Evolutionary conservation across 2,329 filamentous ascomycete genomes (phyloP).

Genomic region (Chalaropsis ovoidea): DNA sequence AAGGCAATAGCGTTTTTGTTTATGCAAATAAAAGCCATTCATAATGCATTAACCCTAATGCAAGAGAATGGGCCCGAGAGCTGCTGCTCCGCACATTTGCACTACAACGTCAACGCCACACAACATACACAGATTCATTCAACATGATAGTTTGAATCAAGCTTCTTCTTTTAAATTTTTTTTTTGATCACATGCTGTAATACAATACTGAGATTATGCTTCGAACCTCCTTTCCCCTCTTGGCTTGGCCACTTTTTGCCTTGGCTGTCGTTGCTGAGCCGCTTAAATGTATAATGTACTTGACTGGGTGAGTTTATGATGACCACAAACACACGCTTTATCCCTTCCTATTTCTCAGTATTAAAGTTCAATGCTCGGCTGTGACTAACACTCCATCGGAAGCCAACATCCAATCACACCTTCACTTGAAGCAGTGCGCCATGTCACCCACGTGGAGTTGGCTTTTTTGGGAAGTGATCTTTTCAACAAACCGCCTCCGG

Average conservation of each 20-base stretch:
- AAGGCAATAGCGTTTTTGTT: not conserved
- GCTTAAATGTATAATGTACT: slow-evolving; percentile 39
- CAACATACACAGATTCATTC: too few species aligned
- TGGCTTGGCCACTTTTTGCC: not conserved
- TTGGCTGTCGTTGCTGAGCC: slow-evolving; percentile 3
- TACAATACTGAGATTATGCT: not conserved
- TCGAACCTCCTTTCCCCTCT: not conserved
- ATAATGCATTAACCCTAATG: too few species aligned
- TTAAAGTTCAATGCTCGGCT: too few species aligned
- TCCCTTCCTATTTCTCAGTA: not conserved
- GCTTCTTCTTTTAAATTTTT: too few species aligned
- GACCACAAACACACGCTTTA: not conserved
- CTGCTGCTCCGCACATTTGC: too few species aligned
- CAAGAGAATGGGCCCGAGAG: too few species aligned
- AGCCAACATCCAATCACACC: slow-evolving; percentile 43
- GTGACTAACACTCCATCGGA: slow-evolving; percentile 1
- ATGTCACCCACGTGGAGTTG: slow-evolving; percentile 48
- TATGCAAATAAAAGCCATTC: too few species aligned
- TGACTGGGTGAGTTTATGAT: slow-evolving; percentile 38
- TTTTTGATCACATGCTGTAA: too few species aligned
- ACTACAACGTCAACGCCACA: too few species aligned
- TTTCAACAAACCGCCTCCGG: slow-evolving; percentile 39
- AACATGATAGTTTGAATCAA: too few species aligned
- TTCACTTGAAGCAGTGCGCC: slow-evolving; percentile 31
- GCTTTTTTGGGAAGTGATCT: slow-evolving; percentile 47